Percentiles rank a stretch among this genome's conserved stretches.
These are phyloP conservation scores for Macrolepiota dolichaula DNA, from an alignment of 768 basidiomycete species.

Conservation along the genomic window DNA sequence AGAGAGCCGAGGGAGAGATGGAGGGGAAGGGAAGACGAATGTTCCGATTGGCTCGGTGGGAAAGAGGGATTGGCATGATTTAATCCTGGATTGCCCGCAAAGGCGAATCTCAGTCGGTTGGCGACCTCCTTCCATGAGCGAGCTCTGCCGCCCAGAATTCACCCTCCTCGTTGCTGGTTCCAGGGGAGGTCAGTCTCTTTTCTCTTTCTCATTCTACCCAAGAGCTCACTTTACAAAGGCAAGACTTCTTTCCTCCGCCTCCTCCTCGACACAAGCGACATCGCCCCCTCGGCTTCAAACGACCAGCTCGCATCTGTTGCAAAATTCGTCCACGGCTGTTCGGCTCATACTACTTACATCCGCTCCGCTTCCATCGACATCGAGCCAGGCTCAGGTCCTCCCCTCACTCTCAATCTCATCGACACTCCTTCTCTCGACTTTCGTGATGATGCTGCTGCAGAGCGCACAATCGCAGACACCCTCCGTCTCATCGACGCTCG, in stretches of 20 bases:
- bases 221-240: slow-evolving; percentile 35
- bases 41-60: slow-evolving; percentile 70
- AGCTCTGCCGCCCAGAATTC: slow-evolving; percentile 39
- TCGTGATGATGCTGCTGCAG: slow-evolving; percentile 58
- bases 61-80: slow-evolving; percentile 46
- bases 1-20: slow-evolving; percentile 6
- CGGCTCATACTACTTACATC: slow-evolving; percentile 69
- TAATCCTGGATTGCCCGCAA: slow-evolving; percentile 64
- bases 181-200: slow-evolving; percentile 52
- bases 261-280: slow-evolving; percentile 74
- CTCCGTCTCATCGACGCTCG: slow-evolving; percentile 69
- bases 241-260: slow-evolving; percentile 88
- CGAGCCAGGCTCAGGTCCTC: slow-evolving; percentile 49
- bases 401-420: slow-evolving; percentile 66
- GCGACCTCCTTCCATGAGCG: slow-evolving; percentile 50
- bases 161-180: slow-evolving; percentile 82
- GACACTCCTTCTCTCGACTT: slow-evolving; percentile 84
- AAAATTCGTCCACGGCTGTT: slow-evolving; percentile 76
- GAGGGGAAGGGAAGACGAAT: slow-evolving; percentile 32
- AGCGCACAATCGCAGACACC: slow-evolving; percentile 64
- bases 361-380: slow-evolving; percentile 71
- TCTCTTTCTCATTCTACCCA: slow-evolving; percentile 13
- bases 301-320: slow-evolving; percentile 80
- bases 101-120: slow-evolving; percentile 54
- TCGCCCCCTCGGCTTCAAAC: slow-evolving; percentile 58